Percentiles rank a stretch among this genome's conserved stretches.
Conservation (phyloP, 176 grass and related monocot species). For the Rhynchospora pubera region DNA sequence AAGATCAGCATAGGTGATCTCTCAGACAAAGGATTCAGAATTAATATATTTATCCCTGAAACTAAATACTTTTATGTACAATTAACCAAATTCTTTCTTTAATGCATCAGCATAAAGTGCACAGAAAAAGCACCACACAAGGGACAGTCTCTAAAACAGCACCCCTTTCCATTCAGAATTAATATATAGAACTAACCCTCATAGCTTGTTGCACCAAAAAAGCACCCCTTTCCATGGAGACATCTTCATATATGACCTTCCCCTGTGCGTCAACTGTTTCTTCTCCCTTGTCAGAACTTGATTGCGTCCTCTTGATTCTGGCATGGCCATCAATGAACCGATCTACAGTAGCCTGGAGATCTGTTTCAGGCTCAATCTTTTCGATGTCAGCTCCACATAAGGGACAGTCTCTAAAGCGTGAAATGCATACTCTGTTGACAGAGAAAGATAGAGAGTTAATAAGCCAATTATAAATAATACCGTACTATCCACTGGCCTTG, state of each 20-base stretch:
- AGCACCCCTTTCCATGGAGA: conserved; percentile 94
- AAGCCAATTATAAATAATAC: background rate
- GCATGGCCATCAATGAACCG: conserved; percentile 94
- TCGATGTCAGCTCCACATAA: conserved; percentile 90
- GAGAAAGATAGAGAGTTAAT: background rate
- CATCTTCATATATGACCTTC: conserved; percentile 94
- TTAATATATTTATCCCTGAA: background rate
- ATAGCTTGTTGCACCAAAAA: conserved; percentile 97
- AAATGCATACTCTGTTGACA: conserved; percentile 71
- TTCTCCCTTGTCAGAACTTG: conserved; percentile 20
- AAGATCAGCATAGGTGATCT: background rate
- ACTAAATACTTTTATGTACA: background rate
- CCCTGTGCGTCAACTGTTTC: conserved; percentile 33
- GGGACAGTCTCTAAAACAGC: too few species aligned
- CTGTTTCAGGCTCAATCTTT: conserved; percentile 62
- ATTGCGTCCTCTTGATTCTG: conserved; percentile 69
- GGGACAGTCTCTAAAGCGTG: conserved; percentile 78
- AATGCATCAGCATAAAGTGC: background rate
- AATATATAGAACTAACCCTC: conserved; percentile 62
- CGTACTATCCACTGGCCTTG: background rate
- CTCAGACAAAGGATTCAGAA: background rate
- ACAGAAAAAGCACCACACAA: too few species aligned
- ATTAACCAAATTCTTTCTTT: background rate
- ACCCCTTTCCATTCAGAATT: too few species aligned
- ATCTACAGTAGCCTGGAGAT: conserved; percentile 71